Evolutionary conservation across 495 filamentous ascomycete species (phyloP).

Genomic region (Aspergillus bridgeri): DNA sequence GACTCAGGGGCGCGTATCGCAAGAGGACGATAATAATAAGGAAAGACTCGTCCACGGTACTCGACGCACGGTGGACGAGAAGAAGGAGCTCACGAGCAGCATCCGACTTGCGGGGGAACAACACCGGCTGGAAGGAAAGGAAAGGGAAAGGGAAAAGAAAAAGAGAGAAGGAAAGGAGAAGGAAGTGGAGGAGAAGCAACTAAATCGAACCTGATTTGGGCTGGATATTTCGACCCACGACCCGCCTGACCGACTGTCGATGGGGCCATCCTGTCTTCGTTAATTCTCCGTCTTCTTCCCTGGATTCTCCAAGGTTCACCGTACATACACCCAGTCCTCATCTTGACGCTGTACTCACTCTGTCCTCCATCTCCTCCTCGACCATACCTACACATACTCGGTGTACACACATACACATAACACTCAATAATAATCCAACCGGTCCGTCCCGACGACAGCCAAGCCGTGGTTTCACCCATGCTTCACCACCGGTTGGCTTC

Average conservation of each 20-base stretch:
- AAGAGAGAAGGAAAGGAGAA: slow-evolving; percentile 9
- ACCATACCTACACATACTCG: too few species aligned
- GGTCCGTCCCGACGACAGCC: slow-evolving; percentile 14
- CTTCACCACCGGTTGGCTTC: slow-evolving; percentile 20
- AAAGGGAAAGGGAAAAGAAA: slow-evolving; percentile 10
- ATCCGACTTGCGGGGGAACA: slow-evolving; percentile 27
- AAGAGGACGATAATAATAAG: slow-evolving; percentile 20
- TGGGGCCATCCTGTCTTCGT: too few species aligned
- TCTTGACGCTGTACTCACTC: too few species aligned
- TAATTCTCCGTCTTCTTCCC: too few species aligned
- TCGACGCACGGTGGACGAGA: slow-evolving; percentile 38
- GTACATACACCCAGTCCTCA: too few species aligned
- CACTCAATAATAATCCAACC: too few species aligned
- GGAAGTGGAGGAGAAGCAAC: not conserved
- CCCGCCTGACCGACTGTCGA: slow-evolving; percentile 20
- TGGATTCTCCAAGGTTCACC: too few species aligned
- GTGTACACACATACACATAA: too few species aligned
- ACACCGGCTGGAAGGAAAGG: not conserved
- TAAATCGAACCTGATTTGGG: slow-evolving; percentile 18
- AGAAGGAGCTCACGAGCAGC: slow-evolving; percentile 28
- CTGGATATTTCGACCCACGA: slow-evolving; percentile 8
- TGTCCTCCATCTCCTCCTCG: too few species aligned
- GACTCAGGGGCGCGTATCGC: slow-evolving; percentile 12
- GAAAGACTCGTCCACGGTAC: slow-evolving; percentile 42
- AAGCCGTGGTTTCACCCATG: slow-evolving; percentile 20